Evolutionary conservation across 1,139 yeast genomes (phyloP).

Genomic region (Nadsonia commutata): DNA sequence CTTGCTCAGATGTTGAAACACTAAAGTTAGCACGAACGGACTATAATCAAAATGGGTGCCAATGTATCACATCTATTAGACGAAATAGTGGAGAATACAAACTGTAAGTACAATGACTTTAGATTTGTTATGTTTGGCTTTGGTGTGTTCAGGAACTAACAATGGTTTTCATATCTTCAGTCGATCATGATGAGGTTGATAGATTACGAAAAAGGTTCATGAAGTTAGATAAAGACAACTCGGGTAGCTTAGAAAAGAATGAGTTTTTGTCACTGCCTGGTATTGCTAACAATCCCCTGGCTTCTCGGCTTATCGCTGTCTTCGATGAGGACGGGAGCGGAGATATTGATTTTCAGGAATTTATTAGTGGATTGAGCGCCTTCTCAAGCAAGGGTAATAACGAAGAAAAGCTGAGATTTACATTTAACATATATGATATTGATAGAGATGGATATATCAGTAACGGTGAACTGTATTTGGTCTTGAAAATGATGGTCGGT

Average conservation of each 20-base stretch:
- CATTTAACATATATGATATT: conserved; percentile 88
- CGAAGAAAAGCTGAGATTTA: conserved; percentile 74
- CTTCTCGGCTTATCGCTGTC: conserved; percentile 79
- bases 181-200: conserved; percentile 61
- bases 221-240: conserved; percentile 87
- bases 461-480: conserved; percentile 86
- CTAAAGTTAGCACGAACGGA: background rate
- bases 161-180: too few relatives aligned
- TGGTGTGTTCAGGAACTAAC: too few relatives aligned
- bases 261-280: conserved; percentile 93
- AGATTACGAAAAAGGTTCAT: conserved; percentile 82
- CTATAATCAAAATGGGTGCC: background rate
- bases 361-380: conserved; percentile 76
- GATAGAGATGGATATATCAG: conserved; percentile 92
- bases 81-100: background rate
- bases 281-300: conserved; percentile 78
- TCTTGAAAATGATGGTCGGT: conserved; percentile 95
- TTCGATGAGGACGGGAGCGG: conserved; percentile 93
- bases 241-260: conserved; percentile 80
- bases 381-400: conserved; percentile 81
- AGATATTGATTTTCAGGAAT: conserved; percentile 89
- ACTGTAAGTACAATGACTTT: background rate
- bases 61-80: background rate
- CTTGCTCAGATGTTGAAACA: too few relatives aligned
- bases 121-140: too few relatives aligned